Evolutionary conservation across 2,329 filamentous ascomycete genomes (phyloP), one percentile per base, ranked within the genome.

Genomic region (Zopfia rhizophila): DNA sequence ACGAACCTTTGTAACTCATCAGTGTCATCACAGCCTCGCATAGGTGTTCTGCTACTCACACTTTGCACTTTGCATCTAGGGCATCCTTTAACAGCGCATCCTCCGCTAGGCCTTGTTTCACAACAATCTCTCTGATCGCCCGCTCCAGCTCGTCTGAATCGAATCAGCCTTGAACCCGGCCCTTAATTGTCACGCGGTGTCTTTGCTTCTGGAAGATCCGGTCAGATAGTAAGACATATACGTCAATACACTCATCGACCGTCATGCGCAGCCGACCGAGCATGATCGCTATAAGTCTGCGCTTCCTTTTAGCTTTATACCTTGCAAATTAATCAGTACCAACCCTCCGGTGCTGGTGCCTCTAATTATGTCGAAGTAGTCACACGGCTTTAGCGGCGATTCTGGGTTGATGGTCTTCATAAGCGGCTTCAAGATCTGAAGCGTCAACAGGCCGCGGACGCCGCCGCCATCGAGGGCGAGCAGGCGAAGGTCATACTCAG

Each of bases 161-260:
- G 16, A 38, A 38, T 25, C 36, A 8, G 8, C 8, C 16, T 36
- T 36, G 32, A 17, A 36, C 32, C 7, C 21, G 16, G 21, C 36
- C 21, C 19, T 38, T 25, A 17, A 38, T 38, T 29, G 36, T 17
- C 36, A 38, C 17, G 19, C n/a, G 36, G 24, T 37, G 33, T 19
- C 11, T 37, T 18, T n/a, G 12, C 16, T 19, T 19, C 21, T 37
- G 33, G 33, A 37, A 38, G 8, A 38, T 14, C 24, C 16, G 5
- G 16, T 27, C 36, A 13, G 10, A 25, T 23, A 38, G 36, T 17
- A 13, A 13, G 36, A 25, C 12, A n/a, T 96, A 38, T 38, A 22
- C 36, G n/a, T 38, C 36, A 13, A 13, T 25, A 19, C 36, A 38
- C 8, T 38, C 21, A 6, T 38, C 36, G 23, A 38, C 36, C 16